Evolutionary conservation across 768 basidiomycete genomes (phyloP).

Genomic region (Amanita inopinata): DNA sequence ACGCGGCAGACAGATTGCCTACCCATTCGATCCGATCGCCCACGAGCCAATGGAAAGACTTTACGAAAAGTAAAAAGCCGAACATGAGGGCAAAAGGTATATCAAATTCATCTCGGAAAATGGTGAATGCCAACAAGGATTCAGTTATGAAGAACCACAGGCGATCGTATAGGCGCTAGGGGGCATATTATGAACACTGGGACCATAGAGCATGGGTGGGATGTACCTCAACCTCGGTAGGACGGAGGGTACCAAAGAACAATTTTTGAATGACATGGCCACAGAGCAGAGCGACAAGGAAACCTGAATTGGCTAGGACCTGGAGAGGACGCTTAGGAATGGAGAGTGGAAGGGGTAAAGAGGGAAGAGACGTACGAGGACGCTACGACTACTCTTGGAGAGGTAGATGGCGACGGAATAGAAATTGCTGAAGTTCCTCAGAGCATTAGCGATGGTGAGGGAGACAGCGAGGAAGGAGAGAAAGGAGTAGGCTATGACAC

Average conservation of each 20-base stretch:
- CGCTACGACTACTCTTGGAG: slow-evolving; percentile 88
- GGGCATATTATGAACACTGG: not conserved
- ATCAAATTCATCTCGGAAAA: slow-evolving; percentile 94
- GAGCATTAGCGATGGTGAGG: slow-evolving; percentile 68
- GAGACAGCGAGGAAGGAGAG: slow-evolving; percentile 62
- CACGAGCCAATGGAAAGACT: slow-evolving; percentile 97
- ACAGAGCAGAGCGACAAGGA: slow-evolving; percentile 65
- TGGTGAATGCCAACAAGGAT: slow-evolving; percentile 90
- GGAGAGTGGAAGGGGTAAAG: slow-evolving; percentile 3
- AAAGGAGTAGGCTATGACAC: slow-evolving; percentile 59
- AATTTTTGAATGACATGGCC: slow-evolving; percentile 75
- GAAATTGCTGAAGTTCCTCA: slow-evolving; percentile 81
- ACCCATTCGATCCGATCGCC: slow-evolving; percentile 96
- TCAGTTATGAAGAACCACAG: slow-evolving; percentile 98
- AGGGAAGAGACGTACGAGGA: slow-evolving; percentile 50
- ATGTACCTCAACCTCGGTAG: slow-evolving; percentile 86
- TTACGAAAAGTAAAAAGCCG: slow-evolving; percentile 86
- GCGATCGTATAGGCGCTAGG: slow-evolving; percentile 86
- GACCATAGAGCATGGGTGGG: not conserved
- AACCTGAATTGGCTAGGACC: slow-evolving; percentile 86
- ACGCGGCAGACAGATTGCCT: slow-evolving; percentile 8
- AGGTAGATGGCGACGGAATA: slow-evolving; percentile 89
- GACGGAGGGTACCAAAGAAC: slow-evolving; percentile 84
- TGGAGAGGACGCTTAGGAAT: slow-evolving; percentile 20
- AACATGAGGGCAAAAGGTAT: slow-evolving; percentile 91